Base-by-base conservation (phyloP, 2,329 filamentous ascomycete genomes). In the Sclerotinia subarctica region DNA sequence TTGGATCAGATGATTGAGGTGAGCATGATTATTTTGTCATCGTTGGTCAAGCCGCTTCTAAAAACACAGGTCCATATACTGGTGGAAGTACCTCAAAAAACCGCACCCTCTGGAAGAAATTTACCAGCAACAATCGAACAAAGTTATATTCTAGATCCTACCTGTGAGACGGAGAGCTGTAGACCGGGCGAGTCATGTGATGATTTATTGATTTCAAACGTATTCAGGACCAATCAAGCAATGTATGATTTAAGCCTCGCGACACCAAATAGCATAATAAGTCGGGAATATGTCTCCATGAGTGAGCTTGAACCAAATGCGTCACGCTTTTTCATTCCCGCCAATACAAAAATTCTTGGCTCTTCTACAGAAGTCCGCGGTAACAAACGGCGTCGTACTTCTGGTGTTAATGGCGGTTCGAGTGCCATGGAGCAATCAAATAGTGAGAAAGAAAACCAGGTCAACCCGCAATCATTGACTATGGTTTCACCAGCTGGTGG, bases 1-100 rank as follows among this genome's bases (percentile, higher is more conserved):
- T 26, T 67, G 29, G 38, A 67, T 24, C 56, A 67, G 11, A 67
- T 67, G 64, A 67, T 67, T 44, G 54, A 67, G 56, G 64, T 62
- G 32, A 44, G 64, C 13, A 51, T 44, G 10, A 17, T 47, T 26
- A 29, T 32, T 56, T 53, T 51, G 15, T 24, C 2, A 15, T 51
- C 19, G 17, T 66, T 19, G 29, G 21, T 24, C 13, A n/a, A 60
- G 35, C n/a, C 15, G 24, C 26, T 11, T 44, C 56, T 67, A 60
- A 67, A 19, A 35, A 35, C 15, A 26, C 19, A 67, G 54, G 35
- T 26, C 19, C 32, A 52, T 26, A 42, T 64, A n/a, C 32, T 64
- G 24, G n/a, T 52, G 47, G 38, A 64, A 42, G 47, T 42, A 26
- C 15, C 47, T 42, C 32, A 19, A 52, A 38, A 24, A 10, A 10